Conservation (phyloP, 2,329 filamentous ascomycete species). For the Fusarium mangiferae region DNA sequence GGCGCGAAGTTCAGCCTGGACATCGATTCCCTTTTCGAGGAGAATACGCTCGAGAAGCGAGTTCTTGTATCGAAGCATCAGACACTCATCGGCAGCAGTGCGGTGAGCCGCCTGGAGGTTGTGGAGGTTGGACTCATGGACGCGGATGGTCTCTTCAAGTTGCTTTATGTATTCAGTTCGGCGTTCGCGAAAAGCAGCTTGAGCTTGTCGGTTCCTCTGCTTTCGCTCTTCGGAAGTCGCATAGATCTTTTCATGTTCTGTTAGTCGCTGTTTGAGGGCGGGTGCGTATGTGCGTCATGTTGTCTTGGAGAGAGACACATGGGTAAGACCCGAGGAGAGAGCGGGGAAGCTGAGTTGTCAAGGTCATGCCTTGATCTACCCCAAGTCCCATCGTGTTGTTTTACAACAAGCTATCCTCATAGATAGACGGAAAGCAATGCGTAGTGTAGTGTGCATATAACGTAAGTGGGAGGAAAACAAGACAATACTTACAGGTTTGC, state of each 20-base stretch:
- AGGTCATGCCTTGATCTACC: background rate
- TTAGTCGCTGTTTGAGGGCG: slow-evolving; percentile 30
- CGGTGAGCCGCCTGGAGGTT: slow-evolving; percentile 94
- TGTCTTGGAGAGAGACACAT: slow-evolving; percentile 3
- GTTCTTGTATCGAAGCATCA: slow-evolving; percentile 99
- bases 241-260: slow-evolving; percentile 76
- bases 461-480: slow-evolving; percentile 8
- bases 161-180: slow-evolving; percentile 99
- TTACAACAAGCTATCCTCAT: background rate
- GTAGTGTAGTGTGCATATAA: background rate
- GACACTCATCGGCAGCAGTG: slow-evolving; percentile 92
- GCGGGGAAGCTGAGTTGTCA: slow-evolving; percentile 14
- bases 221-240: slow-evolving; percentile 98
- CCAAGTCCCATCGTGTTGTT: background rate
- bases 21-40: slow-evolving; percentile 97
- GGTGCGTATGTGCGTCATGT: slow-evolving; percentile 1
- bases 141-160: slow-evolving; percentile 95
- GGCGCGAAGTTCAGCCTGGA: slow-evolving; percentile 92
- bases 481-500: slow-evolving; percentile 85
- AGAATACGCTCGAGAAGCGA: slow-evolving; percentile 94
- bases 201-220: slow-evolving; percentile 95
- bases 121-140: slow-evolving; percentile 93
- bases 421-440: background rate
- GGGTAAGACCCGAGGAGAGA: background rate
- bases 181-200: slow-evolving; percentile 95